phyloP scores from a whole-genome alignment of 257 asterid species.

The Solanum ossicruentum region DNA sequence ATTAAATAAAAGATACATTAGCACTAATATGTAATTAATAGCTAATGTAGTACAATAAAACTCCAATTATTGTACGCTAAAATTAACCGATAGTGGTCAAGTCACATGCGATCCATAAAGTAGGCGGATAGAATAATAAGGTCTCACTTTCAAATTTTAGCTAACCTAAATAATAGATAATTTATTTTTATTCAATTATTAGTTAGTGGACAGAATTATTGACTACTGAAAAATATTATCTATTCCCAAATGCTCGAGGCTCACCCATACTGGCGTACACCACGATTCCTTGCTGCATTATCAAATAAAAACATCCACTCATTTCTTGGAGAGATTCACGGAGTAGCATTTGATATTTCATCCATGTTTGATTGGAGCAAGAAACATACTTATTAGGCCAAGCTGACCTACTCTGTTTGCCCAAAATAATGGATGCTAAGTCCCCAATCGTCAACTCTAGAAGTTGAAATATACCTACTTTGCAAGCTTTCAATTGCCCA shows the following conservation, averaged over 20 bases:
- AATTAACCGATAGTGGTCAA: not conserved
- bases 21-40: not conserved
- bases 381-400: not conserved
- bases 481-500: not conserved
- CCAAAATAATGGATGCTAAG: not conserved
- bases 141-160: not conserved
- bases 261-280: not conserved
- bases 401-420: not conserved
- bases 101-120: not conserved
- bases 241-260: not conserved
- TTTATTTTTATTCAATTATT: not conserved
- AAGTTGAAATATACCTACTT: not conserved
- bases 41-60: not conserved
- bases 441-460: not conserved
- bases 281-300: not conserved
- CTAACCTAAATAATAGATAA: no score
- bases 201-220: not conserved
- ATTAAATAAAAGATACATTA: not conserved
- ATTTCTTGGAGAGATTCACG: not conserved
- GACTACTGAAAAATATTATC: not conserved
- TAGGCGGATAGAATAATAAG: not conserved
- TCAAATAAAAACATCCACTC: not conserved
- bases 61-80: not conserved
- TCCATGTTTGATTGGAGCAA: not conserved
- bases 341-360: not conserved